phyloP scores from a whole-genome alignment of 2,329 filamentous ascomycete species.

The Xylaria hypoxylon region DNA sequence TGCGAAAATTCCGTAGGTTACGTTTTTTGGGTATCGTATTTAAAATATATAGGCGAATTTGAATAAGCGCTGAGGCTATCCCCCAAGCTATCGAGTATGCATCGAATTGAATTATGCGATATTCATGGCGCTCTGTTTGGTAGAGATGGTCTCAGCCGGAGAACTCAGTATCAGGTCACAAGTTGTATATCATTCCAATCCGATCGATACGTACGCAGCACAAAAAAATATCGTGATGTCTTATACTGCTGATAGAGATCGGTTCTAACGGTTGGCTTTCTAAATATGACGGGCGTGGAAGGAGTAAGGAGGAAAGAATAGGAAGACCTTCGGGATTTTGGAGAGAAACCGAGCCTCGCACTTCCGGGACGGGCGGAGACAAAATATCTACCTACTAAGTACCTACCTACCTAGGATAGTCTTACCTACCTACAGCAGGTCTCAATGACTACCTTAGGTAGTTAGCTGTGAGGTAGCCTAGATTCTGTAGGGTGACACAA shows the following conservation, averaged over 20 bases:
- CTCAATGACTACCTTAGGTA: neutral
- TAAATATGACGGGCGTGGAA: neutral
- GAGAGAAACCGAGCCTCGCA: constrained; percentile 17
- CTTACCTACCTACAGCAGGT: neutral
- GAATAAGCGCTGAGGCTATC: constrained; percentile 17
- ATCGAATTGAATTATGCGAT: constrained; percentile 21
- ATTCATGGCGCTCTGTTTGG: constrained; percentile 30
- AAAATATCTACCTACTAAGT: neutral
- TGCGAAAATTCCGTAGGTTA: constrained; percentile 10
- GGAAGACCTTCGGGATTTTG: constrained; percentile 2
- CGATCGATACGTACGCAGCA: neutral
- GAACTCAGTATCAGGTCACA: neutral
- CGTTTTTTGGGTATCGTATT: constrained; percentile 12
- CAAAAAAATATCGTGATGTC: neutral
- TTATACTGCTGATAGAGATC: neutral
- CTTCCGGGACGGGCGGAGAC: constrained; percentile 25
- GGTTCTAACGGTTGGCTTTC: neutral
- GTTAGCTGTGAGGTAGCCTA: neutral
- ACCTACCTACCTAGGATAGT: too few relatives aligned
- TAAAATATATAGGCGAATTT: neutral
- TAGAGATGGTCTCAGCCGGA: constrained; percentile 18
- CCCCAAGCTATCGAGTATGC: constrained; percentile 22
- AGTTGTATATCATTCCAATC: constrained; percentile 7
- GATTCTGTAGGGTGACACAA: constrained; percentile 7
- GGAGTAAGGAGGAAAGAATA: constrained; percentile 15